A percentile compares a stretch with the other conserved stretches of the same genome.
Evolutionary conservation across 2,329 filamentous ascomycete species (phyloP).

Genomic region (Scedosporium minutisporum): DNA sequence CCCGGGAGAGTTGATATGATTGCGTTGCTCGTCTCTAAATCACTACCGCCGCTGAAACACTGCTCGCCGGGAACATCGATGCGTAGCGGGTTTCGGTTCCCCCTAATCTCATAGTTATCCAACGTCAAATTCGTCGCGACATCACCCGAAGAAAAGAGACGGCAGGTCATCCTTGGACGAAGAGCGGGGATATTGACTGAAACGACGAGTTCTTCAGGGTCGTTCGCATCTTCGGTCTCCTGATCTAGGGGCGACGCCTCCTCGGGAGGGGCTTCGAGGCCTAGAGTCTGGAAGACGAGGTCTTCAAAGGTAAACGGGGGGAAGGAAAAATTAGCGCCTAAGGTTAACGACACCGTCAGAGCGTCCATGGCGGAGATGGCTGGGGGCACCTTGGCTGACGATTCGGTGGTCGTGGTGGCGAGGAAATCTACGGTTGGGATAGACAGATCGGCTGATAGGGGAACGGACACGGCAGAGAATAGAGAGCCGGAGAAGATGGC

Average conservation of each 20-base stretch:
- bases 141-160: conserved; percentile 13
- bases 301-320: conserved; percentile 25
- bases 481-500: conserved; percentile 21
- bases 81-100: conserved; percentile 12
- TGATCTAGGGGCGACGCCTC: conserved; percentile 5
- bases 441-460: conserved; percentile 13
- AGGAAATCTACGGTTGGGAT: conserved; percentile 21
- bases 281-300: conserved; percentile 17
- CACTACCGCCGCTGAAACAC: neutral
- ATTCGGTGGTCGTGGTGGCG: conserved; percentile 14
- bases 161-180: conserved; percentile 21
- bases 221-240: conserved; percentile 9
- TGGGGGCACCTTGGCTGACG: neutral
- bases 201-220: conserved; percentile 9
- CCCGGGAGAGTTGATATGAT: conserved; percentile 9
- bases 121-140: conserved; percentile 16
- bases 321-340: conserved; percentile 23
- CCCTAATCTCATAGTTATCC: conserved; percentile 8
- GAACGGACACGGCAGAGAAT: conserved; percentile 20
- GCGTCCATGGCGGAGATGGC: conserved; percentile 18
- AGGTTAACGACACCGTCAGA: conserved; percentile 22
- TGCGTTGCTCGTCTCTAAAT: conserved; percentile 12
- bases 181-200: conserved; percentile 19
- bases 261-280: conserved; percentile 9
- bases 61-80: conserved; percentile 14